Base-by-base conservation (phyloP, 202 grass and related monocot genomes). In the Hordeum pubiflorum region DNA sequence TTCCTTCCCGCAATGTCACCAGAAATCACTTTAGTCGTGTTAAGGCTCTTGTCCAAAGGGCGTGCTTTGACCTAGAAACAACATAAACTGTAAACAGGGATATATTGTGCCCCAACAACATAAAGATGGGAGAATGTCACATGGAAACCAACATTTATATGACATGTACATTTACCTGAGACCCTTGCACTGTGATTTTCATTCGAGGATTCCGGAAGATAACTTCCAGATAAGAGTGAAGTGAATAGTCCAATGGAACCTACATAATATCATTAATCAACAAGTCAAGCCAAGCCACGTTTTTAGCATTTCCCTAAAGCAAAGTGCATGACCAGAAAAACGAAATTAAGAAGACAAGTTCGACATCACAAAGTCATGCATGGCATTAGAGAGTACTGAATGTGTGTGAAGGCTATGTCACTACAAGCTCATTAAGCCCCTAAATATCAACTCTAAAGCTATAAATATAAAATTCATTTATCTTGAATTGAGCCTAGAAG, bases 181-280 rank as follows among this genome's bases (percentile, higher is more conserved):
- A 91, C 37, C 83, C 80, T 89, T 91, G 94, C 73, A 97, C 86
- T 85, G 26, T 89, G 56, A 97, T 91, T 69, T 89, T 85, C 94
- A 93, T 93, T 44, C 89, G 89, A 82, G 94, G 94, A 90, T 89
- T 89, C 80, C 88, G 87, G 85, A 97, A 97, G 68, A 97, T 91
- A 65, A 90, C 87, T 88, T 97, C 89, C 70, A 97, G 83, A 79
- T 97, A 97, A 29, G 91, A 75, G 54, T 91, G 89, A 80, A 97
- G 91, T 65, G 94, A 97, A 86, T 93, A 97, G 64, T 97, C 94
- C 87, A 94, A 78, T 18, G 66, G 91, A 52, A 97, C 94, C 94
- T 97, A 85, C 21, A 59, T 44, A 81, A 82, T 77, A 50, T 40
- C 2, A 84, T 62, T 27, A 34, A 74, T 73, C 22, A 74, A 73